A percentile compares a stretch with the other conserved stretches of the same genome.
These are phyloP conservation scores for Biscutella auriculata DNA, from an alignment of 441 rosid genomes.

Conservation along the genomic window DNA sequence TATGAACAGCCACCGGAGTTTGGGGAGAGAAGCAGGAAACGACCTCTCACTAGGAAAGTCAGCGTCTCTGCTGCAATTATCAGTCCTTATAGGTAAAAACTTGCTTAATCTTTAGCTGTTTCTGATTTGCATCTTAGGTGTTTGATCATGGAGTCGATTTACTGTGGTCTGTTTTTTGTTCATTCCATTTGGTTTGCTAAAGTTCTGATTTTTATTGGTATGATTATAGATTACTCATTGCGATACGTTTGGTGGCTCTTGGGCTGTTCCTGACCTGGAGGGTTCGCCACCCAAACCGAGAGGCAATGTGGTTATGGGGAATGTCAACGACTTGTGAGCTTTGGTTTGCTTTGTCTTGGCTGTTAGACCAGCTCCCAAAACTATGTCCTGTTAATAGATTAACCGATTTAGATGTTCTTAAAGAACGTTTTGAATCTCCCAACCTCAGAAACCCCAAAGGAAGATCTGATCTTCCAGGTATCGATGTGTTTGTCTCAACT, in stretches of 20 bases:
- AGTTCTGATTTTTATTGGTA: too few species aligned
- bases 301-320: slow-evolving; percentile 85
- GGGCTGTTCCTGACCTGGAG: slow-evolving; percentile 50
- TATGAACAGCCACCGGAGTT: too few species aligned
- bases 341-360: slow-evolving; percentile 91
- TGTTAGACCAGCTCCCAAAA: slow-evolving; percentile 67
- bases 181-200: too few species aligned
- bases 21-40: too few species aligned
- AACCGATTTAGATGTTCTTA: slow-evolving; percentile 57
- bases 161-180: too few species aligned
- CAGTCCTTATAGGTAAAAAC: too few species aligned
- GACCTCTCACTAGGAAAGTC: slow-evolving; percentile 62
- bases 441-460: slow-evolving; percentile 62
- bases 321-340: slow-evolving; percentile 64
- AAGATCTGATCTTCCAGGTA: slow-evolving; percentile 76
- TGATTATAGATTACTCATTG: slow-evolving; percentile 35
- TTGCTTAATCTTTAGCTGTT: too few species aligned
- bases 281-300: too few species aligned
- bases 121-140: too few species aligned
- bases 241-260: slow-evolving; percentile 42
- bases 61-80: slow-evolving; percentile 43
- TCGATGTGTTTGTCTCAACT: slow-evolving; percentile 69
- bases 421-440: too few species aligned
- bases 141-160: too few species aligned
- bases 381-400: slow-evolving; percentile 71